A percentile compares a stretch with the other conserved stretches of the same genome.
phyloP scores from a whole-genome alignment of 169 alveolate genomes.

The Plasmodium relictum region DNA sequence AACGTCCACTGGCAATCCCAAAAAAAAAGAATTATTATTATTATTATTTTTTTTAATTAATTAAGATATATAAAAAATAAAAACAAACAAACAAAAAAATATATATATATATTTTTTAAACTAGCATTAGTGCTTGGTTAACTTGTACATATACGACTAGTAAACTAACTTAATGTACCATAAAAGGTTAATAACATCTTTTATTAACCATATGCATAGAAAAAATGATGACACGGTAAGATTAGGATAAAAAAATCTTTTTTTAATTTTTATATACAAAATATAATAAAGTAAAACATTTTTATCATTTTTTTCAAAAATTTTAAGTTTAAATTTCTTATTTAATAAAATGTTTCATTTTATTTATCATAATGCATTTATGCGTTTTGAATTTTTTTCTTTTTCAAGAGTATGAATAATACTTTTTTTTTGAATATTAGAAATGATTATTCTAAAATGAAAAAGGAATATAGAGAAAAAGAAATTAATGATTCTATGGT shows the following conservation, averaged over 20 bases:
- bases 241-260: too few species aligned
- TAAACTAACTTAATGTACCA: too few species aligned
- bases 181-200: too few species aligned
- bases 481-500: slow-evolving; percentile 46
- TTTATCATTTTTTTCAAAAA: neutral
- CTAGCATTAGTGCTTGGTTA: too few species aligned
- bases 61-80: too few species aligned
- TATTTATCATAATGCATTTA: neutral
- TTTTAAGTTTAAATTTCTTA: neutral
- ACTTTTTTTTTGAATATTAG: slow-evolving; percentile 26
- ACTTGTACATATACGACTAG: too few species aligned
- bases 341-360: neutral
- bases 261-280: too few species aligned
- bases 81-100: too few species aligned
- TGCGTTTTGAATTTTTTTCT: neutral
- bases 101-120: too few species aligned
- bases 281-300: neutral
- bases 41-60: too few species aligned
- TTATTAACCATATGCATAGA: slow-evolving; percentile 27
- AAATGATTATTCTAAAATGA: slow-evolving; percentile 32
- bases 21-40: too few species aligned
- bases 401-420: slow-evolving; percentile 28
- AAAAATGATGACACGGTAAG: slow-evolving; percentile 28
- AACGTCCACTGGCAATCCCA: too few species aligned
- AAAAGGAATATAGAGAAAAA: slow-evolving; percentile 20